These are phyloP conservation scores for sorghum (Sorghum bicolor) DNA, from an alignment of 176 grass and related monocot genomes.

Conservation along the genomic window Sorghum_bicolor_NCBIv3 NC_012872.2:50652501-50653000, in stretches of 20 bases:
- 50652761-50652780: slow-evolving; percentile 65
- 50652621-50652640: slow-evolving; percentile 62
- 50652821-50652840: slow-evolving; percentile 54
- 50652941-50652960: slow-evolving; percentile 41
- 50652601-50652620: slow-evolving; percentile 42
- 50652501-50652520: no score
- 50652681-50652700: slow-evolving; percentile 56
- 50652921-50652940: slow-evolving; percentile 60
- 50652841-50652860: slow-evolving; percentile 51
- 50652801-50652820: slow-evolving; percentile 68
- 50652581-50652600: slow-evolving; percentile 76
- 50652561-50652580: slow-evolving; percentile 52
- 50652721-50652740: slow-evolving; percentile 36
- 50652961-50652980: no score
- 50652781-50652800: slow-evolving; percentile 35
- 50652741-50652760: slow-evolving; percentile 65
- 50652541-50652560: no score
- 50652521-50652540: no score
- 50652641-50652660: slow-evolving; percentile 73
- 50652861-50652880: slow-evolving; percentile 72
- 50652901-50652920: slow-evolving; percentile 49
- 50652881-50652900: slow-evolving; percentile 62
- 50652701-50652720: slow-evolving; percentile 51
- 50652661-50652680: slow-evolving; percentile 72
- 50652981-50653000: no score